Evolutionary conservation across 1,284 basidiomycete genomes (phyloP).

Genomic region (Rhodotorula sp.): DNA sequence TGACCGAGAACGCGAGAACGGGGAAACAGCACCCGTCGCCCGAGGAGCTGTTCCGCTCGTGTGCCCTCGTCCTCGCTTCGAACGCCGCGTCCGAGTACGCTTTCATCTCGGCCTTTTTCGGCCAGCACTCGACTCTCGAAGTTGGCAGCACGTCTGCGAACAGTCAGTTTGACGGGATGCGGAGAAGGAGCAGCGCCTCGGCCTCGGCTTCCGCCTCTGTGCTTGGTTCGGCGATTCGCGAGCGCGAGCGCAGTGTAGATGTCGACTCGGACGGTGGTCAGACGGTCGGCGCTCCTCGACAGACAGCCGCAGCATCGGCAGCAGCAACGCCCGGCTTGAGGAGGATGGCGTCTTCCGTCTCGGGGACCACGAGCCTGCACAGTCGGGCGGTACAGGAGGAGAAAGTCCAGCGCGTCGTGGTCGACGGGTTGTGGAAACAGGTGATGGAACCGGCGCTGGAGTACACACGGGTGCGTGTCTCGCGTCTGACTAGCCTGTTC

Average conservation of each 20-base stretch:
- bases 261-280: no score
- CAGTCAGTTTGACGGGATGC: not conserved
- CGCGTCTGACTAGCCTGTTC: not conserved
- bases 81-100: constrained; percentile 87
- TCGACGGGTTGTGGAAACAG: constrained; percentile 73
- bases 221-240: constrained; percentile 40
- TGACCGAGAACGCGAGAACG: no score
- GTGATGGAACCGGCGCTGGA: constrained; percentile 83
- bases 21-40: constrained; percentile 67
- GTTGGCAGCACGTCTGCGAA: not conserved
- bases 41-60: constrained; percentile 78
- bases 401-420: constrained; percentile 48
- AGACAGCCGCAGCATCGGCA: no score
- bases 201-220: not conserved
- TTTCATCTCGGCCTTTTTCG: constrained; percentile 80
- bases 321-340: no score
- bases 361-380: constrained; percentile 3
- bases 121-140: constrained; percentile 36
- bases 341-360: not conserved
- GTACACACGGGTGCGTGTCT: constrained; percentile 64
- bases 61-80: constrained; percentile 80
- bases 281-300: not conserved
- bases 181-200: constrained; percentile 2
- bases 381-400: constrained; percentile 51
- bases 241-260: not conserved